These are phyloP conservation scores for Candida boleticola DNA, from an alignment of 805 yeast genomes.

Conservation along the genomic window DNA sequence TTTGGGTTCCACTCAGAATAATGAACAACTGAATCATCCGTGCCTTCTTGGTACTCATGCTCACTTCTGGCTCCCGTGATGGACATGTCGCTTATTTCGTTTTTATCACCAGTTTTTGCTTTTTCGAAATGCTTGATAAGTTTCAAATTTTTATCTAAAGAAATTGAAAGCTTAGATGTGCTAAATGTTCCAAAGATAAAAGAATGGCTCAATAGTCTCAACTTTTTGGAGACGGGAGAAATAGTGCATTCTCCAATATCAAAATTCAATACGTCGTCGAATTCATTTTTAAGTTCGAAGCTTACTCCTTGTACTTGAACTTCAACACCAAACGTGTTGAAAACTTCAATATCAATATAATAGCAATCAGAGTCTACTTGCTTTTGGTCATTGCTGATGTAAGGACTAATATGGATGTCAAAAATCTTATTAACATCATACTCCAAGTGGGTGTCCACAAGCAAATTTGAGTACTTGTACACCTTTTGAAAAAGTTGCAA, in stretches of 20 bases:
- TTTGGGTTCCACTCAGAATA: not conserved
- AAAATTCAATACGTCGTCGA: conserved; percentile 5
- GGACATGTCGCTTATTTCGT: not conserved
- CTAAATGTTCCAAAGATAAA: conserved; percentile 36
- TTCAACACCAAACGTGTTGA: conserved; percentile 25
- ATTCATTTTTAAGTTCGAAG: conserved; percentile 18
- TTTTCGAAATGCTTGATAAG: conserved; percentile 14
- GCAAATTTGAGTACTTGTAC: conserved; percentile 12
- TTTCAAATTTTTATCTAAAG: conserved; percentile 16
- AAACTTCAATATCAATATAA: conserved; percentile 30
- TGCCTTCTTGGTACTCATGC: not conserved
- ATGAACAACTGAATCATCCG: conserved; percentile 5
- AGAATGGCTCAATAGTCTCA: conserved; percentile 20
- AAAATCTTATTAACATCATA: conserved; percentile 24
- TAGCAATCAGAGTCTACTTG: conserved; percentile 28
- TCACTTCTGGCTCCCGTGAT: conserved; percentile 6
- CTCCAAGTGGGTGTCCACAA: conserved; percentile 9
- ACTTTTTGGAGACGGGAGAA: not conserved
- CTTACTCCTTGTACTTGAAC: conserved; percentile 20
- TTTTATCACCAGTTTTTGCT: not conserved
- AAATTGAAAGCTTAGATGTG: conserved; percentile 15
- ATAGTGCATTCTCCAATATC: not conserved
- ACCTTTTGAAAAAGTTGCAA: conserved; percentile 18
- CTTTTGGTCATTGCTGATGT: conserved; percentile 28
- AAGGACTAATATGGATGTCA: conserved; percentile 31